A percentile compares a stretch with the other conserved stretches of the same genome.
These are phyloP conservation scores for Epichloe elymi DNA, from an alignment of 2,329 filamentous ascomycete genomes.

Conservation along the genomic window DNA sequence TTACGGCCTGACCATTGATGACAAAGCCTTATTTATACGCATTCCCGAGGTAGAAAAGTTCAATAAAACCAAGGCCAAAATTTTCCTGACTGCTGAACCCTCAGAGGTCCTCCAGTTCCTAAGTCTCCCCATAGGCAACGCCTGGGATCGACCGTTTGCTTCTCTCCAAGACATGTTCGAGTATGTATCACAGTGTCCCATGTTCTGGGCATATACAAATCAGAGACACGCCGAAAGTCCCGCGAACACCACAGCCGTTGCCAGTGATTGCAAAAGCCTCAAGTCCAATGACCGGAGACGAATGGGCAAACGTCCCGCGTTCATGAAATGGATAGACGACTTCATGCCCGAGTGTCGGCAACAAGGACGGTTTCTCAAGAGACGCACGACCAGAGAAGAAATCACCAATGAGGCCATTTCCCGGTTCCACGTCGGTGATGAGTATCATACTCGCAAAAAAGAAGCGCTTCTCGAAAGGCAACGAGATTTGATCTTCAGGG, in stretches of 20 bases:
- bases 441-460: conserved; percentile 30
- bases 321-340: conserved; percentile 46
- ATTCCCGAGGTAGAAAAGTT: conserved; percentile 52
- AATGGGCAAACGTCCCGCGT: conserved; percentile 41
- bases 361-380: conserved; percentile 20
- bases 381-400: conserved; percentile 23
- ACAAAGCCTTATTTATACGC: conserved; percentile 49
- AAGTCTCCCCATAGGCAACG: conserved; percentile 33
- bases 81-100: conserved; percentile 49
- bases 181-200: conserved; percentile 43
- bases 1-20: conserved; percentile 52
- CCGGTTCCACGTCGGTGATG: conserved; percentile 30
- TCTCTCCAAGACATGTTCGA: conserved; percentile 43
- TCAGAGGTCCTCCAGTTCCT: conserved; percentile 46
- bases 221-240: background rate
- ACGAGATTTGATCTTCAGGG: conserved; percentile 28
- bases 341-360: conserved; percentile 43
- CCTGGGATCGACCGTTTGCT: conserved; percentile 43
- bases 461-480: conserved; percentile 30
- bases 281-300: conserved; percentile 45
- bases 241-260: background rate
- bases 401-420: conserved; percentile 41
- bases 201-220: conserved; percentile 37
- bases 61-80: conserved; percentile 41
- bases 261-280: conserved; percentile 22